These are phyloP conservation scores for Dysphania ambrosioides DNA, from an alignment of 148 eudicot genomes.

Conservation along the genomic window DNA sequence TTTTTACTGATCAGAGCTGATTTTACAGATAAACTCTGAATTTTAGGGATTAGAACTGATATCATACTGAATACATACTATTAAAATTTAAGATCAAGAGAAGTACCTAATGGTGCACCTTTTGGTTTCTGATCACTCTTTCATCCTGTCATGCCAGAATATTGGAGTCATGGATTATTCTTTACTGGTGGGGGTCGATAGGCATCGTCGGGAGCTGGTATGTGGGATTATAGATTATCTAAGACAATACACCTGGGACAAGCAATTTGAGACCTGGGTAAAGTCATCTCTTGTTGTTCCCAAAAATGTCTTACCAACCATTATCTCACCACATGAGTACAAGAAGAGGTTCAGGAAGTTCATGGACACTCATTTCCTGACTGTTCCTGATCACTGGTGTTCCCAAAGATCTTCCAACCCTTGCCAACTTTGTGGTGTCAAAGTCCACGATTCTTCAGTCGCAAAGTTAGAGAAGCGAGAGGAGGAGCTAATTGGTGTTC, in stretches of 20 bases:
- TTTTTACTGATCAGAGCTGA: too few relatives aligned
- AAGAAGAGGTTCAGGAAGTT: constrained; percentile 87
- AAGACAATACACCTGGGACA: constrained; percentile 92
- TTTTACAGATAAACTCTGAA: too few relatives aligned
- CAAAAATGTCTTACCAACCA: constrained; percentile 66
- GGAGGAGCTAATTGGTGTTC: constrained; percentile 27
- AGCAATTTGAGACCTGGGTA: constrained; percentile 89
- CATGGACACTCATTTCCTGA: constrained; percentile 67
- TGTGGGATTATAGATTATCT: constrained; percentile 95
- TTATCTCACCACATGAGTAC: constrained; percentile 79
- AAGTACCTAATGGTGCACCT: not conserved
- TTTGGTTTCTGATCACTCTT: constrained; percentile 18
- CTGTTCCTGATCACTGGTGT: constrained; percentile 94
- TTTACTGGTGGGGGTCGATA: constrained; percentile 88
- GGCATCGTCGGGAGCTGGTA: constrained; percentile 53
- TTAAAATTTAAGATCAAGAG: not conserved
- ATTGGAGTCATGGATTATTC: constrained; percentile 96
- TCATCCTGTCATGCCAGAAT: constrained; percentile 42
- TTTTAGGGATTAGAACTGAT: not conserved
- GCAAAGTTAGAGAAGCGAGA: constrained; percentile 30
- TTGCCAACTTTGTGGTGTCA: constrained; percentile 64
- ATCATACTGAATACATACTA: not conserved
- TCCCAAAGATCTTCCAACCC: constrained; percentile 63
- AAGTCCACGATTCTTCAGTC: constrained; percentile 28
- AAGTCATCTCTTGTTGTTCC: constrained; percentile 85